Percentiles rank a stretch among this genome's conserved stretches.
Conservation (phyloP, 129 eudicot genomes). For the Helichrysum umbraculigerum region DNA sequence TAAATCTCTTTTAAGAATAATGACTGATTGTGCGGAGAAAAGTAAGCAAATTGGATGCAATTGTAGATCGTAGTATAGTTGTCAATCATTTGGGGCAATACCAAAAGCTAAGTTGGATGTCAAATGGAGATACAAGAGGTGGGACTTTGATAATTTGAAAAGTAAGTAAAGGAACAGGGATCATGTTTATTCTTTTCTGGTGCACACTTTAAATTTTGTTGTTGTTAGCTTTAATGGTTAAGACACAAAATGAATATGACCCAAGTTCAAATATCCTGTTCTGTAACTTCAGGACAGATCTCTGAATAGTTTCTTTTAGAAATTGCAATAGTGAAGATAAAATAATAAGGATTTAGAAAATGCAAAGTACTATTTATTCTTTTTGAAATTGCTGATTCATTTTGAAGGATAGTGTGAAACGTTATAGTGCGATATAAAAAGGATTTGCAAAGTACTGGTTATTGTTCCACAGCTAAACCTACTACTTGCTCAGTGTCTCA, state of each 20-base stretch:
- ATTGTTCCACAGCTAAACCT: no score
- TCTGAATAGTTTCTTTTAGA: background rate
- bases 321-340: background rate
- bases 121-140: background rate
- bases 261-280: background rate
- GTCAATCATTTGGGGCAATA: background rate
- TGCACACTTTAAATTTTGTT: background rate
- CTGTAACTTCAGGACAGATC: background rate
- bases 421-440: no score
- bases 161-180: background rate
- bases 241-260: background rate
- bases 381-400: no score
- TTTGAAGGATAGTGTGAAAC: no score
- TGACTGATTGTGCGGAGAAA: background rate
- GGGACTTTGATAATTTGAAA: background rate
- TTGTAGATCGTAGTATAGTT: background rate
- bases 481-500: constrained; percentile 1
- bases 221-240: background rate
- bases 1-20: background rate
- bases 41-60: background rate
- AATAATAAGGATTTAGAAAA: background rate
- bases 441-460: no score
- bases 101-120: background rate
- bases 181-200: background rate
- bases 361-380: no score